These are phyloP conservation scores for Mallotus japonicus DNA, from an alignment of 441 rosid genomes.

Conservation along the genomic window DNA sequence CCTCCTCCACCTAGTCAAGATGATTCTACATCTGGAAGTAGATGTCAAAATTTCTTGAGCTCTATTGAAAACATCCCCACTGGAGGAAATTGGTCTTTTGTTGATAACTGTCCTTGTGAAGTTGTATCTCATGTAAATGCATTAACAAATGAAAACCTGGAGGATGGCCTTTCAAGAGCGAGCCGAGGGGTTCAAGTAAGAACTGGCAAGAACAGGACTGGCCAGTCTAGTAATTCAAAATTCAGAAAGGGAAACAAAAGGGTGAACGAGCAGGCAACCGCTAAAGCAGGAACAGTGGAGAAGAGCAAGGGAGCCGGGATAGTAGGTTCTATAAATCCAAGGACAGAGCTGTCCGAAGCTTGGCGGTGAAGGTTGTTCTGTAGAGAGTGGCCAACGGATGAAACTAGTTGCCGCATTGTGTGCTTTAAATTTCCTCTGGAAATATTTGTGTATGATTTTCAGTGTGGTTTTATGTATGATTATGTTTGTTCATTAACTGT, in stretches of 20 bases:
- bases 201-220: slow-evolving; percentile 23
- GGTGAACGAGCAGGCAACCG: slow-evolving; percentile 28
- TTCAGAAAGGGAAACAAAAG: slow-evolving; percentile 35
- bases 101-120: slow-evolving; percentile 35
- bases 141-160: slow-evolving; percentile 26
- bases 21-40: slow-evolving; percentile 27
- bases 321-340: slow-evolving; percentile 48
- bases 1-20: slow-evolving; percentile 28
- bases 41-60: slow-evolving; percentile 30
- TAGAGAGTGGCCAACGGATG: slow-evolving; percentile 19
- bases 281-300: slow-evolving; percentile 34
- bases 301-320: slow-evolving; percentile 44
- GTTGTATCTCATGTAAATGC: slow-evolving; percentile 40
- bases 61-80: slow-evolving; percentile 44
- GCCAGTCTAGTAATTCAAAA: slow-evolving; percentile 29
- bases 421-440: slow-evolving; percentile 22
- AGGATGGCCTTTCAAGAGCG: slow-evolving; percentile 16
- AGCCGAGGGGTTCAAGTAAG: slow-evolving; percentile 20
- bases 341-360: slow-evolving; percentile 65
- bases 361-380: slow-evolving; percentile 51
- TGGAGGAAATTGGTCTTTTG: slow-evolving; percentile 27
- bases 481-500: slow-evolving; percentile 21
- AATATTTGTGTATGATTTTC: slow-evolving; percentile 27
- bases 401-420: slow-evolving; percentile 32
- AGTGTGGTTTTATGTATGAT: slow-evolving; percentile 27